Percentiles rank a stretch among this genome's conserved stretches.
These are phyloP conservation scores for Trametes elegans DNA, from an alignment of 768 basidiomycete species.

Conservation along the genomic window DNA sequence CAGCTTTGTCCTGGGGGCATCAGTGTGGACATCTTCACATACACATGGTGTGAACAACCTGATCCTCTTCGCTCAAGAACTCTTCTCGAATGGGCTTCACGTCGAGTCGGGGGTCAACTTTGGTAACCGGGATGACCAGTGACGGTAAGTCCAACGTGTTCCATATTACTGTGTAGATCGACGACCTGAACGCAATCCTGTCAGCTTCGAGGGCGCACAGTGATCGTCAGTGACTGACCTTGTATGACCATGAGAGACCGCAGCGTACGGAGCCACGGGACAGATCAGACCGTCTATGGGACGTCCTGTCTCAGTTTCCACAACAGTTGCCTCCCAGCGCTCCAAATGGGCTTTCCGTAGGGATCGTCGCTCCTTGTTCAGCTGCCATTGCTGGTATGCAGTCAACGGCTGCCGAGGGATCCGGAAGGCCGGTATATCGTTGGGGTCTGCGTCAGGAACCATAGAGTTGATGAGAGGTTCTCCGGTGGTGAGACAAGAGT, in stretches of 20 bases:
- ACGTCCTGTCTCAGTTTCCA: slow-evolving; percentile 42
- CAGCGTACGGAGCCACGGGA: slow-evolving; percentile 39
- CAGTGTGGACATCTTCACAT: slow-evolving; percentile 27
- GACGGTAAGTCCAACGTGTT: slow-evolving; percentile 45
- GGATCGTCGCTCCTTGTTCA: slow-evolving; percentile 36
- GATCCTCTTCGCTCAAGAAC: slow-evolving; percentile 41
- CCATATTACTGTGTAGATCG: slow-evolving; percentile 40
- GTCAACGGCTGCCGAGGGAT: slow-evolving; percentile 16
- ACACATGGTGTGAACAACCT: slow-evolving; percentile 42
- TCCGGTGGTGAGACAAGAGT: slow-evolving; percentile 26
- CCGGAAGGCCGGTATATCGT: slow-evolving; percentile 8
- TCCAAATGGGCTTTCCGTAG: slow-evolving; percentile 43
- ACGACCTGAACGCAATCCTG: neutral
- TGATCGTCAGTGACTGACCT: slow-evolving; percentile 22
- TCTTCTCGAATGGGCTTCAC: slow-evolving; percentile 30
- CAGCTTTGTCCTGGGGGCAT: too few species aligned
- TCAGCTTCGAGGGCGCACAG: neutral
- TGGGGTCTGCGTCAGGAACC: slow-evolving; percentile 29
- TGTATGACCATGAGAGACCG: slow-evolving; percentile 42
- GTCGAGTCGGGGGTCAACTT: slow-evolving; percentile 44
- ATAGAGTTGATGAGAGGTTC: slow-evolving; percentile 39
- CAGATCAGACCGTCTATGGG: slow-evolving; percentile 51
- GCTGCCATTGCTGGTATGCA: slow-evolving; percentile 39
- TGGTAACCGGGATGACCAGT: slow-evolving; percentile 45
- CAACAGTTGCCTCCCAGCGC: slow-evolving; percentile 42